A percentile compares a stretch with the other conserved stretches of the same genome.
Evolutionary conservation across 208 protist genomes (phyloP).

Genomic region (Trypanosoma melophagium): DNA sequence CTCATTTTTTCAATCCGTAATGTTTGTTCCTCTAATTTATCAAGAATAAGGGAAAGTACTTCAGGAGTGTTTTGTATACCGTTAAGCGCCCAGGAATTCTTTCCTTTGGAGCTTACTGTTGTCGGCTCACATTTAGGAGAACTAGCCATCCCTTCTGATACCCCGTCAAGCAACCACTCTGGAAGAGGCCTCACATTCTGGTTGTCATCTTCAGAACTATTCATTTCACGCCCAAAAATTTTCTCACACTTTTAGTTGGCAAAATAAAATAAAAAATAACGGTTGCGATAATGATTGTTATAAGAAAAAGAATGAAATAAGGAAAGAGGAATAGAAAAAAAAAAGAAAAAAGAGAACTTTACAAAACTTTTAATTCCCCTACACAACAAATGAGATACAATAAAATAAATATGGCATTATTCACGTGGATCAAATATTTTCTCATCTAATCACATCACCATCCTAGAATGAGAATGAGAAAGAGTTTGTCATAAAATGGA

Average conservation of each 20-base stretch:
- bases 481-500: no score
- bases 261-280: no score
- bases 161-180: constrained; percentile 3
- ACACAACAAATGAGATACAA: no score
- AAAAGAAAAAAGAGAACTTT: constrained; percentile 8
- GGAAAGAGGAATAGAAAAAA: background rate
- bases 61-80: background rate
- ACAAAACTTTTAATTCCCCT: background rate
- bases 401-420: no score
- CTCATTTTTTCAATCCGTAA: constrained; percentile 13
- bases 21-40: constrained; percentile 18
- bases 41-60: constrained; percentile 14
- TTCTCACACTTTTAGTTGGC: background rate
- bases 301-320: constrained; percentile 3
- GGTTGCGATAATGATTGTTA: background rate
- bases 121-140: background rate
- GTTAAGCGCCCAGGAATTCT: background rate
- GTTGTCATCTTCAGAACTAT: background rate
- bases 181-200: background rate
- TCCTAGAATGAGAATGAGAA: no score
- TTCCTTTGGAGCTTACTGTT: background rate
- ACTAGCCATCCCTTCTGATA: background rate
- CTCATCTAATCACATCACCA: no score
- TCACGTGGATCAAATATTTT: no score
- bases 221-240: background rate